phyloP scores from a whole-genome alignment of 1,139 yeast species.

The Debaryomyces sp. region DNA sequence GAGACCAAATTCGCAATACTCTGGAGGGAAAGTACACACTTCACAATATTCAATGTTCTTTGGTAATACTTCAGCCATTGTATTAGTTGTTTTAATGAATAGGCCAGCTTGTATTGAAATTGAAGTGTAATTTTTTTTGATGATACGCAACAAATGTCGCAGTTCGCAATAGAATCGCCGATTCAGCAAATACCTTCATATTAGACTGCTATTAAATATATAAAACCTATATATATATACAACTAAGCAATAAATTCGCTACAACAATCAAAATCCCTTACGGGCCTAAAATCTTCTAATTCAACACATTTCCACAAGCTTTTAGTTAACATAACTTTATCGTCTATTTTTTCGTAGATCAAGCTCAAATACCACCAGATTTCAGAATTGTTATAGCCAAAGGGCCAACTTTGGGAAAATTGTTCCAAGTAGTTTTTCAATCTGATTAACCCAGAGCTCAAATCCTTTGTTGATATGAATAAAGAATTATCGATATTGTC shows the following conservation, averaged over 20 bases:
- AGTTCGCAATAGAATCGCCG: not conserved
- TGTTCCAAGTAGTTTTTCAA: slow-evolving; percentile 63
- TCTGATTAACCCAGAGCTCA: slow-evolving; percentile 66
- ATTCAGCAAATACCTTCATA: not conserved
- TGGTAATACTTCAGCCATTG: slow-evolving; percentile 44
- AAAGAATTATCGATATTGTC: slow-evolving; percentile 37
- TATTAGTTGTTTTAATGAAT: not conserved
- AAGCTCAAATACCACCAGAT: slow-evolving; percentile 73
- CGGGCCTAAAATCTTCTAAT: slow-evolving; percentile 68
- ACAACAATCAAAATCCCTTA: slow-evolving; percentile 45
- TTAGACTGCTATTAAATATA: not conserved
- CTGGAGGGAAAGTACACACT: slow-evolving; percentile 86
- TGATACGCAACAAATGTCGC: slow-evolving; percentile 6
- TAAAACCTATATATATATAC: not conserved
- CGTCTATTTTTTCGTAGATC: slow-evolving; percentile 65
- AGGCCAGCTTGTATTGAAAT: not conserved
- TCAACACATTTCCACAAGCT: slow-evolving; percentile 70
- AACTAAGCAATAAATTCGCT: slow-evolving; percentile 17
- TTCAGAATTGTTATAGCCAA: slow-evolving; percentile 64
- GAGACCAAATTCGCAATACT: slow-evolving; percentile 92
- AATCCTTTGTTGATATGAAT: slow-evolving; percentile 52
- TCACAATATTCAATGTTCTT: slow-evolving; percentile 70
- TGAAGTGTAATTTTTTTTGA: not conserved
- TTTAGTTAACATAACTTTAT: slow-evolving; percentile 50
- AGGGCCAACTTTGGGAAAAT: slow-evolving; percentile 47